These are phyloP conservation scores for Cytospora leucostoma DNA, from an alignment of 2,329 filamentous ascomycete species.

Conservation along the genomic window DNA sequence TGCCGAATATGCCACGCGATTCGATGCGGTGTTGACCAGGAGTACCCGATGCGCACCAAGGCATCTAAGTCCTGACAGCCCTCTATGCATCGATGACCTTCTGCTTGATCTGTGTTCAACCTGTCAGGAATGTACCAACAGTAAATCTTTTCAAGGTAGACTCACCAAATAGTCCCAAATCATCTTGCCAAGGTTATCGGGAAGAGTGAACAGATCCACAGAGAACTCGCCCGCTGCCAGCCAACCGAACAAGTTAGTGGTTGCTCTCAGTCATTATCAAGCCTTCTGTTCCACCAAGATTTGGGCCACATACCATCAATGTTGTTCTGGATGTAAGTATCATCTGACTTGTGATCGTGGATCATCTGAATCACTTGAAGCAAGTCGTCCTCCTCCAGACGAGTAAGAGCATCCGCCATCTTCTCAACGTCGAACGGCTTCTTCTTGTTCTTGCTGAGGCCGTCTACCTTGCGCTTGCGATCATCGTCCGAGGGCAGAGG, in stretches of 20 bases:
- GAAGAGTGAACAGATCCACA: conserved; percentile 96
- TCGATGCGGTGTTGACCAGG: not conserved
- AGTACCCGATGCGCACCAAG: not conserved
- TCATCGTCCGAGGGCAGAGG: conserved; percentile 77
- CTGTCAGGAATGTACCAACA: conserved; percentile 1
- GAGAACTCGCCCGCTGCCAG: conserved; percentile 87
- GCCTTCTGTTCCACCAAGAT: conserved; percentile 14
- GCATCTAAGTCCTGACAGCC: not conserved
- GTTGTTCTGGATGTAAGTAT: conserved; percentile 97
- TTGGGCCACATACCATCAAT: conserved; percentile 72
- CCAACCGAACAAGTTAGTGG: conserved; percentile 8
- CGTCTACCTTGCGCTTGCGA: conserved; percentile 64
- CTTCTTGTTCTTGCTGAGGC: conserved; percentile 75
- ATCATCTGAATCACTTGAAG: conserved; percentile 96
- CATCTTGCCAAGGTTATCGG: conserved; percentile 85
- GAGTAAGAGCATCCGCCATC: conserved; percentile 86
- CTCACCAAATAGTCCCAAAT: conserved; percentile 83
- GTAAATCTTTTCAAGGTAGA: conserved; percentile 10
- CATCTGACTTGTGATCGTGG: conserved; percentile 91
- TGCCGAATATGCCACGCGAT: not conserved
- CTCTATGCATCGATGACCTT: conserved; percentile 22
- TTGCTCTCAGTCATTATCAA: not conserved
- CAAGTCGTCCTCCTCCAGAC: conserved; percentile 88
- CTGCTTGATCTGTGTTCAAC: conserved; percentile 19
- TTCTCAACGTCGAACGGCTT: conserved; percentile 86